phyloP scores from a whole-genome alignment of 495 filamentous ascomycete species.

The Neohortaea acidophila region DNA sequence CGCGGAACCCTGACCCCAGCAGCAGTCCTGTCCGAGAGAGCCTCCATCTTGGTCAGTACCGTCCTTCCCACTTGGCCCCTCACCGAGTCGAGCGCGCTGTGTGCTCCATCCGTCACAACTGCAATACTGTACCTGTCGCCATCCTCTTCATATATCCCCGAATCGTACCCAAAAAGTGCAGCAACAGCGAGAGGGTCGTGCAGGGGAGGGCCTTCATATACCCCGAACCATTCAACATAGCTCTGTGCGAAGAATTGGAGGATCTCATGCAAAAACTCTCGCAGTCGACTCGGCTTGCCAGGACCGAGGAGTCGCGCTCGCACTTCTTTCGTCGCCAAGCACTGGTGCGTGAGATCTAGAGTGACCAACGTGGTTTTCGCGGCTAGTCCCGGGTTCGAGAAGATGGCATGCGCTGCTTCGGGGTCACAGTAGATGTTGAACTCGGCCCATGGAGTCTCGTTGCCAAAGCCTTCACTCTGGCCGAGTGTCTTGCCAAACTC shows the following conservation, averaged over 20 bases:
- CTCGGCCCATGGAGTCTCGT: conserved; percentile 71
- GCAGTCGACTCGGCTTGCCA: conserved; percentile 1
- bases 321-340: conserved; percentile 54
- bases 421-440: conserved; percentile 83
- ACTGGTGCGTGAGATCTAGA: conserved; percentile 80
- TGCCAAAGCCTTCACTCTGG: conserved; percentile 58
- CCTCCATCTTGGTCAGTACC: too few species aligned
- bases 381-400: conserved; percentile 48
- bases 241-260: conserved; percentile 74
- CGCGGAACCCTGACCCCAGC: too few species aligned
- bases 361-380: conserved; percentile 66
- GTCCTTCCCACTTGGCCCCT: too few species aligned
- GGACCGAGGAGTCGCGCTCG: conserved; percentile 42
- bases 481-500: conserved; percentile 53
- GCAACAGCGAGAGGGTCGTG: conserved; percentile 87
- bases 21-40: too few species aligned
- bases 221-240: conserved; percentile 64
- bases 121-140: conserved; percentile 49
- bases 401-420: conserved; percentile 61
- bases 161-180: conserved; percentile 25
- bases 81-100: too few species aligned
- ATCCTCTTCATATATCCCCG: conserved; percentile 32
- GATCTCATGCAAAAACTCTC: conserved; percentile 54
- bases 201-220: conserved; percentile 65
- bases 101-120: conserved; percentile 57